Percentiles rank a stretch among this genome's conserved stretches.
Conservation (phyloP, 148 eudicot genomes). For the Dianthus caryophyllus region DNA sequence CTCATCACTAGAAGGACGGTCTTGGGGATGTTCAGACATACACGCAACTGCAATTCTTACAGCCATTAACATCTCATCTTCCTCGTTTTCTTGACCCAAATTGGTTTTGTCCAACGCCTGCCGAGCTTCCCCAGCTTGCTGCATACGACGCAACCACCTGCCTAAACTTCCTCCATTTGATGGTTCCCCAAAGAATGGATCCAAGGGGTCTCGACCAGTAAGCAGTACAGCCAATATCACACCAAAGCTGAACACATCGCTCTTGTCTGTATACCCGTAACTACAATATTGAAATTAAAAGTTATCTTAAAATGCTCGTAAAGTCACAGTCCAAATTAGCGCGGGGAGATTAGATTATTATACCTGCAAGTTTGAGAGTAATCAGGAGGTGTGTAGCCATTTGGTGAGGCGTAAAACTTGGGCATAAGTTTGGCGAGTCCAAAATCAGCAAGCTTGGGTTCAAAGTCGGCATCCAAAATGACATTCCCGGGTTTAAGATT, state of each 20-base stretch:
- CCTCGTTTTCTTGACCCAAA: slow-evolving; percentile 76
- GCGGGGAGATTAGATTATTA: too few species aligned
- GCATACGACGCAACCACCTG: slow-evolving; percentile 74
- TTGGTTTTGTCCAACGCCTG: slow-evolving; percentile 78
- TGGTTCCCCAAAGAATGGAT: slow-evolving; percentile 64
- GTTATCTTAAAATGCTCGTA: too few species aligned
- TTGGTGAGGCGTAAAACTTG: too few species aligned
- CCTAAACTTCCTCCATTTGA: slow-evolving; percentile 65
- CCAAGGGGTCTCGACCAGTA: slow-evolving; percentile 73
- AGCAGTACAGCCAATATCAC: slow-evolving; percentile 70
- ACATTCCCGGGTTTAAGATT: too few species aligned
- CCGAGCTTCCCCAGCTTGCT: slow-evolving; percentile 77
- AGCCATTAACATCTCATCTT: slow-evolving; percentile 93
- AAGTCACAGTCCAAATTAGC: too few species aligned
- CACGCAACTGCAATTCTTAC: slow-evolving; percentile 80
- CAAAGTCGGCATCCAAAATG: too few species aligned
- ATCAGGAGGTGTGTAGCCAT: too few species aligned
- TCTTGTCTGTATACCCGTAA: slow-evolving; percentile 76
- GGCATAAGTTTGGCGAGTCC: too few species aligned
- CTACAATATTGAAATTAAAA: too few species aligned
- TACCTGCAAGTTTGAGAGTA: too few species aligned
- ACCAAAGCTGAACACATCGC: slow-evolving; percentile 91
- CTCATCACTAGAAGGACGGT: slow-evolving; percentile 89
- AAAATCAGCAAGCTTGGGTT: too few species aligned
- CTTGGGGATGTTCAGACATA: slow-evolving; percentile 77